Evolutionary conservation across 768 basidiomycete species (phyloP), one percentile per base, ranked within the genome.

Genomic region (Auriscalpium vulgare): DNA sequence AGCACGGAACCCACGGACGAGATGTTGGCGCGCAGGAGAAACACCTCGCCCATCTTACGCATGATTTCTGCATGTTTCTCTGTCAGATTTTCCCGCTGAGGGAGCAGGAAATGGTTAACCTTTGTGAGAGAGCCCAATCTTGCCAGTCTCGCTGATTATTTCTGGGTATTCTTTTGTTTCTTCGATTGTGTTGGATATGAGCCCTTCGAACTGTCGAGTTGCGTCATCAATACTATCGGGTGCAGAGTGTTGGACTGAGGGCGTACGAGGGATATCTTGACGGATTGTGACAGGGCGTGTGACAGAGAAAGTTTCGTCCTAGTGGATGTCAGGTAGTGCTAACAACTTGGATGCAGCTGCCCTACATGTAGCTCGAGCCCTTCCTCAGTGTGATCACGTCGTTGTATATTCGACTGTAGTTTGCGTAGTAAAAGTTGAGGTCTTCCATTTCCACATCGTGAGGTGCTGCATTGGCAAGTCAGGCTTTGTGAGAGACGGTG

Each of bases 281-380:
- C 95, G 14, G 93, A 95, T 76, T 97, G 95, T 16, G 95, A 87
- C 45, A 97, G 79, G 0, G 95, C 94, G 69, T 97, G 93, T 14
- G 95, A 97, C 47, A 97, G 72, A 2, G 95, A 94, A 8, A 97
- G 75, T 71, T 97, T 97, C 5, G 95, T 97, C 94, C 94, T 97
- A 63, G 21, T 59, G 19, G 43, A 17, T 37, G 48, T 54, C 9
- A 57, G 43, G 53, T 51, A 35, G 51, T 35, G 38, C 47, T 47
- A 55, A 57, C 14, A 47, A 36, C 54, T 45, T 21, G 59, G 64
- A 55, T 56, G 54, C 64, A 60, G 47, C 29, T 7, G 29, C 69
- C 88, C 63, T 63, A 95, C 95, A 97, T 95, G 70, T 94, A 95
- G 59, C 93, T 87, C 10, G 95, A 97, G 34, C 94, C 94, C 69